phyloP scores from a whole-genome alignment of 2,329 filamentous ascomycete genomes.

The Periglandula ipomoeae region DNA sequence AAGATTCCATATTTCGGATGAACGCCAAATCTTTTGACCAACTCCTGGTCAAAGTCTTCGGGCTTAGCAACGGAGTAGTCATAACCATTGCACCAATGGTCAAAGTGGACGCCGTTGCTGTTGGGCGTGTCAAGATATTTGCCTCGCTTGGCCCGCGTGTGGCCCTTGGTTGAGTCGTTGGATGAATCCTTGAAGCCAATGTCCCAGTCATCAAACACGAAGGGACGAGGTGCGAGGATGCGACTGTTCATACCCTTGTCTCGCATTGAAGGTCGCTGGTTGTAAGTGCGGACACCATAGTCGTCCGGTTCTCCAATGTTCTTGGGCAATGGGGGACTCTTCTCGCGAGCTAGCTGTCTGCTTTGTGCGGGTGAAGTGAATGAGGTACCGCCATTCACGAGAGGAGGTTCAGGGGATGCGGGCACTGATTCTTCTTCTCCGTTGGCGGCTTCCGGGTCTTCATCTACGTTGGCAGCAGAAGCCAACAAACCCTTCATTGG shows the following conservation, averaged over 20 bases:
- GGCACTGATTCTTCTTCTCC: conserved; percentile 27
- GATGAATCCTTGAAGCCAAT: conserved; percentile 52
- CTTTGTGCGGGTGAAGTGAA: conserved; percentile 16
- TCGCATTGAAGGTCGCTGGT: conserved; percentile 28
- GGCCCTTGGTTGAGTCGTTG: conserved; percentile 45
- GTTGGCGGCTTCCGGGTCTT: conserved; percentile 23
- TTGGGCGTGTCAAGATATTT: conserved; percentile 46
- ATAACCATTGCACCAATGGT: conserved; percentile 43
- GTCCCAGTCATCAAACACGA: conserved; percentile 41
- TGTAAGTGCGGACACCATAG: conserved; percentile 38
- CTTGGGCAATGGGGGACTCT: conserved; percentile 29
- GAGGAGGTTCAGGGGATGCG: conserved; percentile 25
- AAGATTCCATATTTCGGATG: conserved; percentile 47
- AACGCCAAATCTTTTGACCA: conserved; percentile 38
- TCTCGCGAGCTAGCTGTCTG: conserved; percentile 24
- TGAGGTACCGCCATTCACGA: conserved; percentile 18
- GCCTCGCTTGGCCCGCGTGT: conserved; percentile 42
- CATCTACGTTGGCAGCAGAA: conserved; percentile 27
- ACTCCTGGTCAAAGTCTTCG: conserved; percentile 41
- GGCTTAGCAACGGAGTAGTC: conserved; percentile 40
- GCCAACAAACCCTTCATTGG: conserved; percentile 31
- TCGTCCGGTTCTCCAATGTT: conserved; percentile 39
- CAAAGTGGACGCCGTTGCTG: conserved; percentile 43
- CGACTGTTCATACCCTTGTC: conserved; percentile 42
- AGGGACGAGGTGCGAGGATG: conserved; percentile 37